Base-by-base conservation (phyloP, 768 basidiomycete species). In the Xerocomellus chrysenteron region DNA sequence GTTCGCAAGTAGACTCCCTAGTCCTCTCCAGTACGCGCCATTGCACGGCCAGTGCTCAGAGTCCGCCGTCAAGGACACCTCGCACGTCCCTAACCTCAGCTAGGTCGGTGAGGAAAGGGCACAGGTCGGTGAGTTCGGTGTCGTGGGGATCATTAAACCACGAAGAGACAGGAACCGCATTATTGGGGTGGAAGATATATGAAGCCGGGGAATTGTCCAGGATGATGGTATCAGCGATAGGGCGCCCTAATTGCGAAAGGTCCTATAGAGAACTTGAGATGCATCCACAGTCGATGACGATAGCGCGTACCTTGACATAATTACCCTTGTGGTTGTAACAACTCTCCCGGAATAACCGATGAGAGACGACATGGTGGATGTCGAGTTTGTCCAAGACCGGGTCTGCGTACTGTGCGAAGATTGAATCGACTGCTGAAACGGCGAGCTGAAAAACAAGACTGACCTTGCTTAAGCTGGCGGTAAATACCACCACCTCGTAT, bases 91-190 rank as follows among this genome's bases (percentile, higher is more conserved):
- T 87, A 35, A 94, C 93, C 26, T 80, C 78, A 35, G 77, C 82
- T 36, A 99, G 80, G 74, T 99, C 97, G 36, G 90, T 77, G 59
- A 99, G 81, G 82, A 99, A 98, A 30, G 94, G 93, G 54, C 94
- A 87, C 50, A 98, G 78, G 74, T 98, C 96, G 40, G 92, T 97
- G 61, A 99, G 81, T 72, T 98, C 96, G 46, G 95, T 96, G 70
- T 98, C 96, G 66, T 98, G 96, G 11, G 95, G 95, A 74, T 94
- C 94, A 73, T 98, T 98, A 79, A 99, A 99, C 97, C 97, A 99
- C 55, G 92, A 94, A 42, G 96, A 98, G 58, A 99, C 95, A 13
- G 97, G 97, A 5, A 98, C 96, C 39, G 97, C 97, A 70, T 98
- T 98, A 77, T 97, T 95, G 16, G 94, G 94, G 69, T 99, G 96